Evolutionary conservation across 805 yeast genomes (phyloP), one percentile per base, ranked within the genome.

Genomic region (Lipomyces chichibuensis): DNA sequence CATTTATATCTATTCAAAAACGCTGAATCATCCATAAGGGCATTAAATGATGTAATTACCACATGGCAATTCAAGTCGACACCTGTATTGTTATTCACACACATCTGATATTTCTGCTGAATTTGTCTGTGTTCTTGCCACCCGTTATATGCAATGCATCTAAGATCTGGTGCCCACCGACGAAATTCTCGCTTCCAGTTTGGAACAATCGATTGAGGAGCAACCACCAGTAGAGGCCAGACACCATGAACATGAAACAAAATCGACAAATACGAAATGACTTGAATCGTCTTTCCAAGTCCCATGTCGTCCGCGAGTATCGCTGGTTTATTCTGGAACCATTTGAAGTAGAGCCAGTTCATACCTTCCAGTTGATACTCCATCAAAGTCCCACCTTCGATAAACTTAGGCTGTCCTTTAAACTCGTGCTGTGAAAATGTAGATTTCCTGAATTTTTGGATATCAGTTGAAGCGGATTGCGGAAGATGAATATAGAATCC

Each of bases 141-240:
- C 0, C 96, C 96, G 66, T 93, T 2, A 96, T 88, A 76, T 92
- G 98, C 55, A 92, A 79, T 60, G 92, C 92, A 86, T 68, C 98
- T 78, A 43, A 95, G 81, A 0, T 97, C 91, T 2, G 98, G 98
- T 97, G 98, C 94, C 99, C 99, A 95, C 62, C 88, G 85, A 73
- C 93, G 97, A 60, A 94, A 86, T 77, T 95, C 99, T 68, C 88
- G 88, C 20, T 91, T 92, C 99, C 99, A 95, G 75, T 95, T 98
- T 66, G 87, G 89, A 81, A 95, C 80, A 0, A 95, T 98, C 0
- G 99, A 95, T 0, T 98, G 98, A 0, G 99, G 99, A 70, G 97
- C 96, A 0, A 94, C 97, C 43, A 95, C 82, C 39, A 95, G 74
- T 0, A 90, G 88, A 0, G 99, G 99, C 53, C 88, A 88, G 33